Base-by-base conservation (phyloP, 768 basidiomycete species). In the Calocybe cyanea region DNA sequence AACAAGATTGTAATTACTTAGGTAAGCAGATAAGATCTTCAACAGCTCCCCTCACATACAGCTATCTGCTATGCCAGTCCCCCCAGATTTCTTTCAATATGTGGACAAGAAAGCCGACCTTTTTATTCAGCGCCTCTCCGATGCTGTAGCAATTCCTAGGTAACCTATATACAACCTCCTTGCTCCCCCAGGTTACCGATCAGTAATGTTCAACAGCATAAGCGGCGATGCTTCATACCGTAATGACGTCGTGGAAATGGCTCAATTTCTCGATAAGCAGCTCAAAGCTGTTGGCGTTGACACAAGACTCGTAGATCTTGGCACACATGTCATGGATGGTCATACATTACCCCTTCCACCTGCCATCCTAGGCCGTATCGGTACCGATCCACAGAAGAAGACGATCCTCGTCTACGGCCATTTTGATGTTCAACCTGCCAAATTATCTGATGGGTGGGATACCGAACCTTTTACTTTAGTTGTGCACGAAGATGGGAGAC, bases 381-480 rank as follows among this genome's bases (percentile, higher is more conserved):
- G 95, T 2, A 72, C 81, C 30, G 91, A 96, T 64, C 81, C 81
- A 11, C 79, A 70, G 59, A 97, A 97, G 81, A 94, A 89, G 78
- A 98, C 93, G 0, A 81, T 97, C 25, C 76, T 95, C 21, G 68
- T 97, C 24, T 97, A 97, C 60, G 94, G 92, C 1, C 94, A 97
- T 63, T 95, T 91, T 59, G 93, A 96, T 60, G 94, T 96, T 6
- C 94, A 96, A 57, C 93, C 94, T 7, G 74, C 74, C 3, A 62
- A 63, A 45, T 70, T 66, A 51, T 68, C 69, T 6, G 93, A 95
- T 52, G 94, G 94, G 7, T 96, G 93, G 94, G 70, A 81, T 49
- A 84, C 85, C 8, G 83, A 92, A 37, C 93, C 94, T 0, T 96
- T 95, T 69, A 72, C 65, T 8, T 76, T 96, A 34, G 78, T 77